Evolutionary conservation across 1,284 basidiomycete species (phyloP), one percentile per base, ranked within the genome.

Genomic region (Ustilago crameri): DNA sequence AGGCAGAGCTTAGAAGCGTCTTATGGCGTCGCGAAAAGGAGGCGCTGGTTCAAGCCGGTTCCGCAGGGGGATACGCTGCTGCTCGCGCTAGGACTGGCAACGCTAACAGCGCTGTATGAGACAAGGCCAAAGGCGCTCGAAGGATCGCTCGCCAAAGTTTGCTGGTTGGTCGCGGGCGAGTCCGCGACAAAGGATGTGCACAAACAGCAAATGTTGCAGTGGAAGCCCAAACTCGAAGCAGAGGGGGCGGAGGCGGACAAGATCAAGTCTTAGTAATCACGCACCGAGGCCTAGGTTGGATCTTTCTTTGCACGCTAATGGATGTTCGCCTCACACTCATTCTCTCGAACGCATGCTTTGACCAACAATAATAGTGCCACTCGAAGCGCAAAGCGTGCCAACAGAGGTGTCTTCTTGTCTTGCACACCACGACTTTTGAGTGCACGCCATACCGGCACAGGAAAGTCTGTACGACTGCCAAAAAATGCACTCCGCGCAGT

Each of bases 31-130:
- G 65, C 60, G 2, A 61, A 62, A 30, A 72, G 53, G 38, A 50
- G 62, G 12, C 45, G 54, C 12, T 72, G 67, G 66, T 44, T 67
- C 27, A 68, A 46, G n/a, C n/a, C 38, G 1, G 17, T 58, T 12
- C 48, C 46, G 2, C 42, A 57, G 20, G 75, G 60, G 12, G 75
- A 79, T 10, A 50, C 65, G 7, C n/a, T 65, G 9, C 35, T 79
- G 34, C n/a, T 79, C 17, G 72, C 75, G 0, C 3, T 74, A 0
- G 75, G 73, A 0, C 30, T 79, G 17, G 72, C 72, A 0, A 61
- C 64, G 15, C 47, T 77, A 23, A 48, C 67, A 3, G 59, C 66
- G 1, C 40, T 79, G 41, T 72, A 73, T 48, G 77, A 79, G 38
- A 60, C 65, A 0, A 26, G 62, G 3, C 75, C 77, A 2, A 42